Percentiles rank a stretch among this genome's conserved stretches.
Conservation (phyloP, 108 stramenopile species). For the Cylindrotheca closterium region DNA sequence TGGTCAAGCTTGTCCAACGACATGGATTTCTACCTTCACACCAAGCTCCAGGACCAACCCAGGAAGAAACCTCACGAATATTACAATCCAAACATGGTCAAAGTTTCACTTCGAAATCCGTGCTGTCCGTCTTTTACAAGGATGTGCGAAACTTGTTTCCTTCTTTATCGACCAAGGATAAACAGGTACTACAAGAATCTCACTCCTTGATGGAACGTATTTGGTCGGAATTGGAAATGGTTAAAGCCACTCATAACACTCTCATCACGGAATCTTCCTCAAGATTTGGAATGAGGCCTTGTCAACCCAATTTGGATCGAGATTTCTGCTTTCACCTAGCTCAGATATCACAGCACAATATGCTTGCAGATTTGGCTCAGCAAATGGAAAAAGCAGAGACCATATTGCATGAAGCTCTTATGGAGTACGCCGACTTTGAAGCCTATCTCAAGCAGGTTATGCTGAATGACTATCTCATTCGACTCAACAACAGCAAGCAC, state of each 20-base stretch:
- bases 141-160: slow-evolving; percentile 4
- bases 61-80: slow-evolving; percentile 4
- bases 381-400: slow-evolving; percentile 13
- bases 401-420: slow-evolving; percentile 16
- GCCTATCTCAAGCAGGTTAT: slow-evolving; percentile 14
- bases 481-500: slow-evolving; percentile 6
- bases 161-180: slow-evolving; percentile 12
- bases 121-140: too few species aligned
- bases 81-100: slow-evolving; percentile 11
- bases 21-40: slow-evolving; percentile 5
- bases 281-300: slow-evolving; percentile 39
- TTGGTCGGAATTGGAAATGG: slow-evolving; percentile 28
- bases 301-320: slow-evolving; percentile 27
- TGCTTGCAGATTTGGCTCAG: slow-evolving; percentile 22
- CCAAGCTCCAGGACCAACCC: slow-evolving; percentile 1
- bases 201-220: slow-evolving; percentile 26
- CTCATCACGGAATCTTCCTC: slow-evolving; percentile 25
- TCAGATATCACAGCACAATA: slow-evolving; percentile 27
- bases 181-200: slow-evolving; percentile 29
- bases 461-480: slow-evolving; percentile 17
- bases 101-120: too few species aligned
- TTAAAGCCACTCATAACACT: slow-evolving; percentile 30
- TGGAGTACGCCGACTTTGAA: slow-evolving; percentile 24
- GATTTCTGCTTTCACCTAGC: slow-evolving; percentile 27
- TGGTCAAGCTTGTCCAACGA: slow-evolving; percentile 13